These are phyloP conservation scores for Sophora flavescens DNA, from an alignment of 306 rosid genomes.

Conservation along the genomic window DNA sequence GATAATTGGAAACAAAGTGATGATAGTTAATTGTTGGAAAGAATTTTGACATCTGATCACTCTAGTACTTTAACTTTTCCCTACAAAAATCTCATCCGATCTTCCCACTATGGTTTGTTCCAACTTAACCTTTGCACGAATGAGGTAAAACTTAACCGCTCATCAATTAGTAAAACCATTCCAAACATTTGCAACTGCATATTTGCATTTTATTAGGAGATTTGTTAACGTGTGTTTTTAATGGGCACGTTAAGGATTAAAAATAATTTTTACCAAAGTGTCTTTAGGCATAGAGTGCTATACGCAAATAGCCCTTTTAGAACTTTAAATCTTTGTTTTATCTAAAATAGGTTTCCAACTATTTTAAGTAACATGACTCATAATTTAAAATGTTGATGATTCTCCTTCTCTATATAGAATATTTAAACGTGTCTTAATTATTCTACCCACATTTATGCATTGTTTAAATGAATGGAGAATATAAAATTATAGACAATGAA, in stretches of 20 bases:
- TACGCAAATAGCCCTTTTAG: too few species aligned
- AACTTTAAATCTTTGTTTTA: too few species aligned
- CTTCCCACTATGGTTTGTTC: background rate
- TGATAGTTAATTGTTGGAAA: background rate
- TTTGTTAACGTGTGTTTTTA: background rate
- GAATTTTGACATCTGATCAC: background rate
- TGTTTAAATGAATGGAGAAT: slow-evolving; percentile 1
- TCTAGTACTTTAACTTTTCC: background rate
- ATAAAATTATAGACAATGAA: background rate
- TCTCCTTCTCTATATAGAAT: background rate
- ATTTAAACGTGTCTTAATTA: background rate
- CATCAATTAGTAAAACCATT: background rate
- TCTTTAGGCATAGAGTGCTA: too few species aligned
- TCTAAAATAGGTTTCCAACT: background rate
- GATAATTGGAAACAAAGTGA: background rate
- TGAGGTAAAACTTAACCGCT: background rate
- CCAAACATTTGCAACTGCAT: background rate
- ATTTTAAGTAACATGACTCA: background rate
- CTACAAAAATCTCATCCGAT: background rate
- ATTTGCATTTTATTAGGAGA: background rate
- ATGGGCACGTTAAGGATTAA: background rate
- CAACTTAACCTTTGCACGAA: background rate
- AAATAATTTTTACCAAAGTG: too few species aligned
- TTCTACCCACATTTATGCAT: background rate
- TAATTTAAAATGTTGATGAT: background rate